Evolutionary conservation across 2,329 filamentous ascomycete species (phyloP).

Genomic region (Trichoderma sp.): DNA sequence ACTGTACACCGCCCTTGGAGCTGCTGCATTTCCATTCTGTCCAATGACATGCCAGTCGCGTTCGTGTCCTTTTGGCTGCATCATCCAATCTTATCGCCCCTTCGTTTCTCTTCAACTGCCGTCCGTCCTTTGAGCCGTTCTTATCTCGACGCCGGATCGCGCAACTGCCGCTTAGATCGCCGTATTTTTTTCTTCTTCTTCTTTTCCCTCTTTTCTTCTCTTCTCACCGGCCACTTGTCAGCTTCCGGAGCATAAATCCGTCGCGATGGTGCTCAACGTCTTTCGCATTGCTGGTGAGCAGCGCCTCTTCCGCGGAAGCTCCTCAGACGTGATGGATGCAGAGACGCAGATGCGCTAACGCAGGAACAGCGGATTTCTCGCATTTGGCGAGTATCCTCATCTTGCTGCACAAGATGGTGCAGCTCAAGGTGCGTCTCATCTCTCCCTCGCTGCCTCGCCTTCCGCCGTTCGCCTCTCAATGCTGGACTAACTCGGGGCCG

Average conservation of each 20-base stretch:
- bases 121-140: not conserved
- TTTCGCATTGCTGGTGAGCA: conserved; percentile 56
- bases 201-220: not conserved
- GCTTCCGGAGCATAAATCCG: not conserved
- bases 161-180: not conserved
- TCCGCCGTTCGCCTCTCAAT: conserved; percentile 19
- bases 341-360: conserved; percentile 19
- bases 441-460: not conserved
- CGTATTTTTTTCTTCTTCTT: not conserved
- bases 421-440: conserved; percentile 64
- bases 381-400: conserved; percentile 94
- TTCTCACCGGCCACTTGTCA: not conserved
- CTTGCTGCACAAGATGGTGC: conserved; percentile 92
- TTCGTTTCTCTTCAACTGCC: not conserved
- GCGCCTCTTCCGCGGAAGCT: not conserved
- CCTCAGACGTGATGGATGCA: conserved; percentile 10
- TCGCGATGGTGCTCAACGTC: conserved; percentile 51
- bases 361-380: conserved; percentile 78
- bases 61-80: conserved; percentile 27
- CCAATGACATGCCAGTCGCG: conserved; percentile 26
- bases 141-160: not conserved
- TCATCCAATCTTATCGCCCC: conserved; percentile 17
- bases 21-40: not conserved
- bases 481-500: conserved; percentile 16
- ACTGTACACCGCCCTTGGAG: conserved; percentile 7